These are phyloP conservation scores for Pseudisothecium myosuroides DNA, from an alignment of 225 moss, liverwort and hornwort genomes.

Conservation along the genomic window DNA sequence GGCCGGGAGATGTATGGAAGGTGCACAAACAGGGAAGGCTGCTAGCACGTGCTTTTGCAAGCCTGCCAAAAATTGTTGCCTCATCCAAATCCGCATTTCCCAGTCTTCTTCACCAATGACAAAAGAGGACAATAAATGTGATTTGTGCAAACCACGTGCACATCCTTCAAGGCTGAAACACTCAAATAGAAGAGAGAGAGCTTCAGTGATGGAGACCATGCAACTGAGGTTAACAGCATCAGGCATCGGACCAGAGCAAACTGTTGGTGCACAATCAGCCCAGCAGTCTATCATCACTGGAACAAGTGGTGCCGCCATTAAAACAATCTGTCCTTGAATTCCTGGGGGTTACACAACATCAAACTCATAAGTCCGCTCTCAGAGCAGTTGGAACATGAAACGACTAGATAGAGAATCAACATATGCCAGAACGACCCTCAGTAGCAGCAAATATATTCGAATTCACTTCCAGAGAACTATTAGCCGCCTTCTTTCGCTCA, in stretches of 20 bases:
- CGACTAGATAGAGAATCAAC: background rate
- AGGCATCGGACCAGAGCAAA: slow-evolving; percentile 69
- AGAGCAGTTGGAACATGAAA: background rate
- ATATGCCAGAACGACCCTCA: background rate
- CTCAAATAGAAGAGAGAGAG: slow-evolving; percentile 70
- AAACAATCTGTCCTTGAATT: slow-evolving; percentile 20
- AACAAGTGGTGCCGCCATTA: slow-evolving; percentile 49
- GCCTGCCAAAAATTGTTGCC: slow-evolving; percentile 49
- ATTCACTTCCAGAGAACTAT: background rate
- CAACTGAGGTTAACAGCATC: slow-evolving; percentile 69
- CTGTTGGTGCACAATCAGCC: slow-evolving; percentile 83
- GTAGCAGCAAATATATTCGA: background rate
- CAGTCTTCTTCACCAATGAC: slow-evolving; percentile 44
- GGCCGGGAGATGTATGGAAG: slow-evolving; percentile 60
- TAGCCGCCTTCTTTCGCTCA: background rate
- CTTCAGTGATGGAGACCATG: slow-evolving; percentile 66
- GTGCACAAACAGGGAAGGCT: slow-evolving; percentile 64
- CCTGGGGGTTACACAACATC: slow-evolving; percentile 33
- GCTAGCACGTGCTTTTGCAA: slow-evolving; percentile 48
- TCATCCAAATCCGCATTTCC: slow-evolving; percentile 66
- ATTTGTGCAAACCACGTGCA: slow-evolving; percentile 9
- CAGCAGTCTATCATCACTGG: slow-evolving; percentile 87
- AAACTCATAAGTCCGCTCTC: slow-evolving; percentile 3
- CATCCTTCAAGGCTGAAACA: slow-evolving; percentile 40
- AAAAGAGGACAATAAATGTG: slow-evolving; percentile 4